Base-by-base conservation (phyloP, 1,139 yeast genomes). In the Taphrina wiesneri region DNA sequence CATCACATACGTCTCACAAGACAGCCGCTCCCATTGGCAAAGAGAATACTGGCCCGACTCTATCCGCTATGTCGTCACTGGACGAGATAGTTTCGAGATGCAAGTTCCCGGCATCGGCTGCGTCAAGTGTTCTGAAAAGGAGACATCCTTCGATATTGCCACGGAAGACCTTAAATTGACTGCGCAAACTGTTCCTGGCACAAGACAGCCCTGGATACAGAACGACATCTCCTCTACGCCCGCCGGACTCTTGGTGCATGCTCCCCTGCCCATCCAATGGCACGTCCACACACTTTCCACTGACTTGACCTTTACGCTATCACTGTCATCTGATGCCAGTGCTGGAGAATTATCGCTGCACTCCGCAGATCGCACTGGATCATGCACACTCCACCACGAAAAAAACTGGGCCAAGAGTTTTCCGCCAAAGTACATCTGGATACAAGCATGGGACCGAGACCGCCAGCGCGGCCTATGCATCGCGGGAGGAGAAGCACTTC, bases 261-360 rank as follows among this genome's bases (percentile, higher is more conserved):
- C 56, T 5, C 64, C 64, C 15, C 30, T 60, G 21, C 64, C 64
- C 26, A 60, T 60, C 23, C 64, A 60, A n/a, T 60, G 64, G 64
- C 64, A 60, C 54, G 64, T 60, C 30, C 64, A 60, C 28, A 34
- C 64, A 21, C 51, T 60, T 23, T 36, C 39, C 30, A 41, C 46
- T 3, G 28, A 39, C 17, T n/a, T 43, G 30, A 23, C 36, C 23
- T 52, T 60, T 30, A 9, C 19, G 9, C 51, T 60, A 19, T 47
- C 56, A 23, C 13, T 47, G 17, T 3, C 17, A 11, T 25, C 49
- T 7, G 15, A 26, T 2, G 41, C 13, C 1, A 28, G n/a, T 6
- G 36, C n/a, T 3, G 21, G n/a, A 11, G 63, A 46, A 15, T 19
- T 26, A 11, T 2, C 43, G 13, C 56, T 60, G 11, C 56, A 60